Evolutionary conservation across 2,329 filamentous ascomycete species (phyloP), one percentile per base, ranked within the genome.

Genomic region (Fusarium nygamai): DNA sequence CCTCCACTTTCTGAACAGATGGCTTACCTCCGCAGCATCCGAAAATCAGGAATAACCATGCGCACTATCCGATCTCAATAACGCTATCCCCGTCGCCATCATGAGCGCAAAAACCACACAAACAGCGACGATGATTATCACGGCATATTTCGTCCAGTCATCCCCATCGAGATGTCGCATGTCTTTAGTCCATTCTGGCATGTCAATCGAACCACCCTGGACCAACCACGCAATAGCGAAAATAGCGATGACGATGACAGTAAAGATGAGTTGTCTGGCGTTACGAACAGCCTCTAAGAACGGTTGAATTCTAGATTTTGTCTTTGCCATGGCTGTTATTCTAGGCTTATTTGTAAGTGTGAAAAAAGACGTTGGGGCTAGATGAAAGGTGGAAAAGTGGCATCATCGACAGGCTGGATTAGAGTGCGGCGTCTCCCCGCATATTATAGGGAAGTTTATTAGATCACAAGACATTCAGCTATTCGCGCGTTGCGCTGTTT

Each of bases 181-280:
- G 22, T 70, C 66, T 6, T 66, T 71, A 13, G 68, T 71, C 68
- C 68, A 71, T 29, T 70, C 44, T 20, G 68, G 68, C 68, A 71
- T 71, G 17, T 60, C 17, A 41, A 71, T 71, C 31, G 68, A 16
- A 12, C 61, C 61, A 31, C 31, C 61, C 34, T 71, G 66, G 7
- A 70, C 68, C 24, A 70, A 19, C 60, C 60, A 71, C 27, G 54
- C 54, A 6, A 71, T 16, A 9, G 69, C 54, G 29, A 44, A 71
- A 19, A 70, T 70, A 1, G 22, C 14, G 6, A 71, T 53, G 19
- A 71, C 24, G 3, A 66, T 16, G 17, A 70, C 17, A 7, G 67
- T 61, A 9, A 70, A 66, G 10, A 61, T 31, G 33, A 61, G 39
- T 27, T 70, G 56, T 29, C 54, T 46, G 7, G 56, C 60, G 22